Percentiles rank a stretch among this genome's conserved stretches.
phyloP scores from a whole-genome alignment of 108 stramenopile genomes.

The Aurantiochytrium sp. region DNA sequence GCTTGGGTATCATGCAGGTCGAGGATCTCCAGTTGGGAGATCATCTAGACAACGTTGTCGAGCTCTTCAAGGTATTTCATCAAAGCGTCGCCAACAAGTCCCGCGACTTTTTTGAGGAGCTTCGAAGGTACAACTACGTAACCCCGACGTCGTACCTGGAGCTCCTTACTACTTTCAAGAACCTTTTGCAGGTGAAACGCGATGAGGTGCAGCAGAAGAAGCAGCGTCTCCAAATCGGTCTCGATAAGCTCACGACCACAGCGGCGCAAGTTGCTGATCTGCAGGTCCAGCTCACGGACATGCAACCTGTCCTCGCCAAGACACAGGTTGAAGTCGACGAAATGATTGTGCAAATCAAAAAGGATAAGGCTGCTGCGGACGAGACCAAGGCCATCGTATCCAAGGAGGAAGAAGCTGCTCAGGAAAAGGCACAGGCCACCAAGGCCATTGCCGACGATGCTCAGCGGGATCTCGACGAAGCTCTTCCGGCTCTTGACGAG shows the following conservation, averaged over 20 bases:
- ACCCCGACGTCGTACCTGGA: conserved; percentile 60
- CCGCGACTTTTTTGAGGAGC: conserved; percentile 36
- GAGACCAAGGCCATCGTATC: conserved; percentile 42
- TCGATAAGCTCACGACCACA: conserved; percentile 47
- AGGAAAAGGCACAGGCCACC: conserved; percentile 35
- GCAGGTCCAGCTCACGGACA: conserved; percentile 48
- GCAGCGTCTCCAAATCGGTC: conserved; percentile 48
- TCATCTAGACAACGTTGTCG: conserved; percentile 35
- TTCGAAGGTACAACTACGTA: conserved; percentile 54
- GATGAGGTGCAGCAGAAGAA: conserved; percentile 46
- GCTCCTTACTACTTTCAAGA: conserved; percentile 46
- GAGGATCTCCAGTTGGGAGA: conserved; percentile 36
- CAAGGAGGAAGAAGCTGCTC: conserved; percentile 43
- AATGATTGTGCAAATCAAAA: conserved; percentile 39
- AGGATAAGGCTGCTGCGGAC: conserved; percentile 48
- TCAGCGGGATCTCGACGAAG: conserved; percentile 51
- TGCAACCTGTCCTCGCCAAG: conserved; percentile 48
- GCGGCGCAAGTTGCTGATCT: conserved; percentile 37
- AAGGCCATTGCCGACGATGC: conserved; percentile 58
- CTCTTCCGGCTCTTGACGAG: conserved; percentile 51
- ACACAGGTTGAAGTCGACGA: conserved; percentile 47
- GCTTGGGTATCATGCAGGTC: conserved; percentile 36
- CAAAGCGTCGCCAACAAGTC: conserved; percentile 46
- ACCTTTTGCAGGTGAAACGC: conserved; percentile 38
- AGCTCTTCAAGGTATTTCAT: conserved; percentile 52